phyloP scores from a whole-genome alignment of 2,329 filamentous ascomycete species.

The Phyllosticta capitalensis region DNA sequence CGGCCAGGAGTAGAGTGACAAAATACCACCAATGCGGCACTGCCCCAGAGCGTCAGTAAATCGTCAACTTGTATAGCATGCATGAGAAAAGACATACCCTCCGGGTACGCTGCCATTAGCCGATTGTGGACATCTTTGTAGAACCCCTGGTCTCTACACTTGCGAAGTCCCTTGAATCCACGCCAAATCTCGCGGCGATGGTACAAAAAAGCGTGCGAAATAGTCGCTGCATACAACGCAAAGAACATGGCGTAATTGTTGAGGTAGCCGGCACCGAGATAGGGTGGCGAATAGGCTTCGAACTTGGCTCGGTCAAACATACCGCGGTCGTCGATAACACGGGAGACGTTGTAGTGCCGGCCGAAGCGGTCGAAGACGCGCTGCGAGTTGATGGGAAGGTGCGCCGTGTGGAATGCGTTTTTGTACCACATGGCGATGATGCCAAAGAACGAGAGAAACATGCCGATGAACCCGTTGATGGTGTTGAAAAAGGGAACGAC shows the following conservation, averaged over 20 bases:
- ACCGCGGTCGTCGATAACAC: slow-evolving; percentile 18
- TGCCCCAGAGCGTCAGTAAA: not conserved
- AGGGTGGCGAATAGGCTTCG: slow-evolving; percentile 26
- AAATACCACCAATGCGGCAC: slow-evolving; percentile 33
- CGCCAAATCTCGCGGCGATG: slow-evolving; percentile 21
- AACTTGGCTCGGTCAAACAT: slow-evolving; percentile 25
- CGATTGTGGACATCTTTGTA: slow-evolving; percentile 25
- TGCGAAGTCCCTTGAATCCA: not conserved
- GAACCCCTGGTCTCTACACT: not conserved
- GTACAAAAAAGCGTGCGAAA: slow-evolving; percentile 27
- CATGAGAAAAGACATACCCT: too few species aligned
- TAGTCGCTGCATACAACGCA: slow-evolving; percentile 26
- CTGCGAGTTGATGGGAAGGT: slow-evolving; percentile 27
- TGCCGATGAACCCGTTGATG: slow-evolving; percentile 23
- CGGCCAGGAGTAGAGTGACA: slow-evolving; percentile 44
- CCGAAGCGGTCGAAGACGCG: slow-evolving; percentile 27
- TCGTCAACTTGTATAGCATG: too few species aligned
- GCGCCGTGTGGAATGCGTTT: slow-evolving; percentile 23
- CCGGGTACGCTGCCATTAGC: slow-evolving; percentile 23
- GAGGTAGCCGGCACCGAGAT: slow-evolving; percentile 27
- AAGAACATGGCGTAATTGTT: slow-evolving; percentile 29
- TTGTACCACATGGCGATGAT: slow-evolving; percentile 24
- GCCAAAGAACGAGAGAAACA: slow-evolving; percentile 22
- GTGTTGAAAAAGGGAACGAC: slow-evolving; percentile 21
- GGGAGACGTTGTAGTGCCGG: slow-evolving; percentile 24